phyloP scores from a whole-genome alignment of 2,329 filamentous ascomycete species.

The Aureobasidium mangrovei region DNA sequence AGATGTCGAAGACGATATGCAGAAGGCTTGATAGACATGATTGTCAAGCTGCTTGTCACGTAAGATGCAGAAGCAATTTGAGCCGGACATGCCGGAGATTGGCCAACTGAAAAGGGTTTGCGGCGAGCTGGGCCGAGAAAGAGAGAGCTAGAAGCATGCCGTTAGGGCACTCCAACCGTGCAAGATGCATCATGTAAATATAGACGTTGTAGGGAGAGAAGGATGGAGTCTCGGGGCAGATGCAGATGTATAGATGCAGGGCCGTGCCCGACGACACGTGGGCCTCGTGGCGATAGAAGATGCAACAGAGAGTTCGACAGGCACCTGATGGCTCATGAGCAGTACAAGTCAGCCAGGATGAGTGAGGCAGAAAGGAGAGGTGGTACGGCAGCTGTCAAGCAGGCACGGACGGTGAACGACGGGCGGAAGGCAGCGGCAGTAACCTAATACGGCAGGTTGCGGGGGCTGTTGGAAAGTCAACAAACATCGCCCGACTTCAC shows the following conservation, averaged over 20 bases:
- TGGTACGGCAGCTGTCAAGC: background rate
- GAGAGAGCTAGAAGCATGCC: background rate
- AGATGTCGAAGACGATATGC: too few relatives aligned
- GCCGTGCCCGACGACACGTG: background rate
- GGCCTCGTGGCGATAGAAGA: background rate
- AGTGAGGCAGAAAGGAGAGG: background rate
- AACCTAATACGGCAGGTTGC: background rate
- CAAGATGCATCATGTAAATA: background rate
- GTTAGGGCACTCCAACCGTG: background rate
- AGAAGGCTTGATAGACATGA: too few relatives aligned
- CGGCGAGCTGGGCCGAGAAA: constrained; percentile 5
- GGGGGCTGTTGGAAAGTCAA: background rate
- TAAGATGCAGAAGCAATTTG: too few relatives aligned
- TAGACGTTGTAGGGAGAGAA: background rate
- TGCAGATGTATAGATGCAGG: background rate
- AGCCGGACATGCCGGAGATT: background rate
- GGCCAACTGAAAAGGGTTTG: background rate
- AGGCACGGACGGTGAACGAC: background rate
- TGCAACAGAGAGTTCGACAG: too few relatives aligned
- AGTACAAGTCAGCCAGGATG: background rate
- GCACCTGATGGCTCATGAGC: too few relatives aligned
- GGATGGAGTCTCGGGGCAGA: background rate
- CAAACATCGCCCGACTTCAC: background rate
- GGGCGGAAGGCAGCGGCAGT: background rate
- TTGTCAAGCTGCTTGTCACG: too few relatives aligned